phyloP scores from a whole-genome alignment of 805 yeast species.

The Kodamaea kakaduensis region DNA sequence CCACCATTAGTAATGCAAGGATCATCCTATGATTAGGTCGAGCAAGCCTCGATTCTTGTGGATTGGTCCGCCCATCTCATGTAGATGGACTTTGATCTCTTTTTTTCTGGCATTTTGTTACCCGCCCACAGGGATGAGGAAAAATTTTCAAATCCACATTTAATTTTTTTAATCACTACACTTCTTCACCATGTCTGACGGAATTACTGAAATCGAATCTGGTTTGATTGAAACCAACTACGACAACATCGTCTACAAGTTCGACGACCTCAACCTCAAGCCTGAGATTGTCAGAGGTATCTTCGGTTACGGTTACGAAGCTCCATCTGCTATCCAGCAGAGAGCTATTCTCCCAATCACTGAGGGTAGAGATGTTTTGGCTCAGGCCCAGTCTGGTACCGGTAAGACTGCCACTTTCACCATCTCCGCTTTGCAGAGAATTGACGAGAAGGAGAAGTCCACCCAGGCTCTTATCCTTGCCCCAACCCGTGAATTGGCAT shows the following conservation, averaged over 20 bases:
- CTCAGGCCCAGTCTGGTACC: slow-evolving; percentile 99
- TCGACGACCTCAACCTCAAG: slow-evolving; percentile 73
- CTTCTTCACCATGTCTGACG: slow-evolving; percentile 49
- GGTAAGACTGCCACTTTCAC: slow-evolving; percentile 99
- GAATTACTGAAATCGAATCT: slow-evolving; percentile 75
- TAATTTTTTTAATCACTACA: slow-evolving; percentile 1
- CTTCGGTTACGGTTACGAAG: slow-evolving; percentile 89
- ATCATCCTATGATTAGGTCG: too few species aligned
- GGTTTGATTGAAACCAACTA: slow-evolving; percentile 89
- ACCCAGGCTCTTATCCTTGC: slow-evolving; percentile 89
- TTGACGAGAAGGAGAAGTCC: slow-evolving; percentile 68
- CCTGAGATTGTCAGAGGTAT: slow-evolving; percentile 72
- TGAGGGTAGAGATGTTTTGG: slow-evolving; percentile 91
- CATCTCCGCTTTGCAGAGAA: slow-evolving; percentile 84
- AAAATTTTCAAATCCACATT: slow-evolving; percentile 5
- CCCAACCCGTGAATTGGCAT: slow-evolving; percentile 95
- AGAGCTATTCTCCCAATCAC: slow-evolving; percentile 95
- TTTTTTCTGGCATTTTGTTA: background rate
- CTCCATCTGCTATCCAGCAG: slow-evolving; percentile 96
- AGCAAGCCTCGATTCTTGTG: too few species aligned
- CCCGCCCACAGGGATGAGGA: slow-evolving; percentile 1
- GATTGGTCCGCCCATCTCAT: too few species aligned
- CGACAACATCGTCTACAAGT: slow-evolving; percentile 76
- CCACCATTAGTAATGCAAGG: too few species aligned
- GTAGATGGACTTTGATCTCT: background rate